Evolutionary conservation across 179 eudicot genomes (phyloP), one percentile per base, ranked within the genome.

Genomic region (Gypsophila paniculata): DNA sequence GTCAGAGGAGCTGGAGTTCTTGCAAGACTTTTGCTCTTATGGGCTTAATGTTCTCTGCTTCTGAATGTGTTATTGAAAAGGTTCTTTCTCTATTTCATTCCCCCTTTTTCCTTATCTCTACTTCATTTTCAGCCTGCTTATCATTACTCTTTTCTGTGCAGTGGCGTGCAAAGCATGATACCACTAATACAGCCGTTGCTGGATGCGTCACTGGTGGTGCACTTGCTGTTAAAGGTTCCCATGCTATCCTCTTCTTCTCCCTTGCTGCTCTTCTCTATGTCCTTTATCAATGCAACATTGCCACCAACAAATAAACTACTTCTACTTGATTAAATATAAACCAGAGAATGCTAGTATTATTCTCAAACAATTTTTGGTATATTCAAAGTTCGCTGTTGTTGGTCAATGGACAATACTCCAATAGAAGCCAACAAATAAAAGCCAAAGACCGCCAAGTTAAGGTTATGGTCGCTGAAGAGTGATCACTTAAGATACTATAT

Each of bases 141-240:
- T 9, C 46, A 42, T 2, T 9, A 6, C 2, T 9, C 5, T 8
- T 79, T n/a, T 55, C 23, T 83, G n/a, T n/a, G 71, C 78, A 93
- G 98, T 86, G 82, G 44, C 96, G 98, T 34, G 98, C 93, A 55
- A 93, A 91, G 76, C 98, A 93, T 51, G 98, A 93, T 78, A 80
- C 72, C 9, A 88, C 96, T 52, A 93, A 93, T 79, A 86, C 97
- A 53, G 88, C 86, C 39, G 79, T 88, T 73, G 98, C 97, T 26
- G 98, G 98, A 25, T 93, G 98, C 75, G 88, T 84, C 23, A 93
- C 98, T 19, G 98, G 97, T 42, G 97, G 91, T 74, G 82, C 86
- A 68, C 62, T 93, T 38, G 88, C 98, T 15, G 97, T 93, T 14
- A 86, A 44, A 76, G 98, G 98, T 93, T 86, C n/a, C n/a, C n/a